Evolutionary conservation across 176 grass and related monocot species (phyloP), one percentile per base, ranked within the genome.

Genomic region (Triticum monococcum): DNA sequence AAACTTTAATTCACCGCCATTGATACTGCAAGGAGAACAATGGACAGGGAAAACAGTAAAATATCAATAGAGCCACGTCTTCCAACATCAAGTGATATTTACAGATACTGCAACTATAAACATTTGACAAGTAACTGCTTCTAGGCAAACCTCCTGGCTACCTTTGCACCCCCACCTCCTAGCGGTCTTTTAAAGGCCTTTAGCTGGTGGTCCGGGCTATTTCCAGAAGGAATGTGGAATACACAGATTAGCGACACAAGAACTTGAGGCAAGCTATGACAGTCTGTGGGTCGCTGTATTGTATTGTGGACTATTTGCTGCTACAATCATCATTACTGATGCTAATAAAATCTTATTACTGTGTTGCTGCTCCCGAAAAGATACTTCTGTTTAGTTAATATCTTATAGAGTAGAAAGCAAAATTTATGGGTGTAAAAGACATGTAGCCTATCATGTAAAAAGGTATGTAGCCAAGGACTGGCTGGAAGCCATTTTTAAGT

Each of bases 1-100:
- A 78, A 89, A 89, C 68, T 91, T 98, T 70, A 98, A 91, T 81
- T 92, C 91, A 72, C 78, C 93, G 81, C 87, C 91, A 79, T 95
- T 93, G 77, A 98, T 93, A 85, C 95, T 98, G 89, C 64, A 89
- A 64, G 82, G 35, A 77, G 70, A 85, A 84, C 81, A 92, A 57
- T 54, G 50, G 43, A 79, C 24, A 75, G 79, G 52, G 35, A 74
- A 40, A 81, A 85, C 30, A 56, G 33, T 48, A 18, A 57, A 81
- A 80, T 64, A 68, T 20, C 54, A 59, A 22, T 59, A 59, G 54
- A 59, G 54, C 18, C 54, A 59, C 75, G 48, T 92, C 90, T 91
- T 98, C 92, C 76, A 86, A 91, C 40, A 90, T 96, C 41, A 96
- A 85, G 84, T 91, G 94, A 79, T 78, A 90, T 65, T 86, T 88